Conservation (phyloP, 2,329 filamentous ascomycete species). For the Colletotrichum theobromicola region DNA sequence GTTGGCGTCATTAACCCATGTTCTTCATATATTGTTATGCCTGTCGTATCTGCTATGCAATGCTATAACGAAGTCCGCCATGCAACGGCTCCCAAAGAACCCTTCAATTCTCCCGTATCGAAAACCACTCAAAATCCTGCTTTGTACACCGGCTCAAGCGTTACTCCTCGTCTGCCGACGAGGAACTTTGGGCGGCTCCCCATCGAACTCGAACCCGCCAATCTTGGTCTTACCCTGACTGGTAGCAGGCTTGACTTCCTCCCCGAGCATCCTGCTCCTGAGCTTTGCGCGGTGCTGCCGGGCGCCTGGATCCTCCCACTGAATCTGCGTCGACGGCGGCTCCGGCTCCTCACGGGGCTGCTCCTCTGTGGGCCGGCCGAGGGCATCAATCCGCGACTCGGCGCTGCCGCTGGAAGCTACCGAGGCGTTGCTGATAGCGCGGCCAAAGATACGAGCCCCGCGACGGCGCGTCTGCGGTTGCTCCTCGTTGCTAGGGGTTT, state of each 20-base stretch:
- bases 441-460: constrained; percentile 59
- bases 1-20: neutral
- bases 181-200: neutral
- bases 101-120: neutral
- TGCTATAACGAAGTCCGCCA: neutral
- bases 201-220: constrained; percentile 16
- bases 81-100: neutral
- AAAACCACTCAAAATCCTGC: neutral
- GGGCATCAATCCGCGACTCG: constrained; percentile 32
- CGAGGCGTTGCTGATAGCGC: constrained; percentile 63
- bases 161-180: constrained; percentile 11
- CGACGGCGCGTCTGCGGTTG: constrained; percentile 24
- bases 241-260: neutral
- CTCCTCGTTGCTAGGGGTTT: constrained; percentile 20
- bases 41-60: constrained; percentile 5
- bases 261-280: constrained; percentile 46
- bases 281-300: constrained; percentile 46
- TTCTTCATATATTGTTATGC: neutral
- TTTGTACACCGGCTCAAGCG: neutral
- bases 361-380: neutral
- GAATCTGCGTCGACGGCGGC: constrained; percentile 57
- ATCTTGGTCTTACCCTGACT: constrained; percentile 1
- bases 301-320: constrained; percentile 58
- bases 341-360: constrained; percentile 8
- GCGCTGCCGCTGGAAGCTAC: constrained; percentile 52